These are phyloP conservation scores for Aureobasidium zeae DNA, from an alignment of 2,329 filamentous ascomycete genomes.

Conservation along the genomic window DNA sequence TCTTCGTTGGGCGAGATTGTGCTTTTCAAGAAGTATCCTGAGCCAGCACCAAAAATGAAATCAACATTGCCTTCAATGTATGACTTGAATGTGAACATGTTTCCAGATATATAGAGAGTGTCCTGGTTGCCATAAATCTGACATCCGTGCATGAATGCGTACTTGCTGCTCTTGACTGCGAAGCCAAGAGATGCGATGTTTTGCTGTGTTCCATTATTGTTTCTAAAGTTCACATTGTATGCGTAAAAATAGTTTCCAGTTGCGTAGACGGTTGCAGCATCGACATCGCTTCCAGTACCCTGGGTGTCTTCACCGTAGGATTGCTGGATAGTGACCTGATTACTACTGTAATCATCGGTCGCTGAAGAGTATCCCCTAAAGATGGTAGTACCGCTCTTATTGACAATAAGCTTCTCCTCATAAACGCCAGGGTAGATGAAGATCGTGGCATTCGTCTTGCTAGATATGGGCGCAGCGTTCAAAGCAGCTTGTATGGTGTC, in stretches of 20 bases:
- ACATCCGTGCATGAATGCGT: slow-evolving; percentile 31
- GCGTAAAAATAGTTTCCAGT: slow-evolving; percentile 34
- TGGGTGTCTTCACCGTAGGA: slow-evolving; percentile 32
- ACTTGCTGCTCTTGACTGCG: slow-evolving; percentile 35
- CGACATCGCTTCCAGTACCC: slow-evolving; percentile 29
- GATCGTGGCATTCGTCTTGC: slow-evolving; percentile 31
- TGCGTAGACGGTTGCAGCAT: slow-evolving; percentile 34
- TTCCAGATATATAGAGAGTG: slow-evolving; percentile 30
- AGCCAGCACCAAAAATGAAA: slow-evolving; percentile 37
- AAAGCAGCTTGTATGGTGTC: slow-evolving; percentile 31
- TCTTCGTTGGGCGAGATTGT: slow-evolving; percentile 32
- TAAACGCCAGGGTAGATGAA: slow-evolving; percentile 36
- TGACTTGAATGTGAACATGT: slow-evolving; percentile 33
- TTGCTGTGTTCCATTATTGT: slow-evolving; percentile 31
- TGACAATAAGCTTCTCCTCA: slow-evolving; percentile 32
- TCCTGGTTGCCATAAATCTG: slow-evolving; percentile 34
- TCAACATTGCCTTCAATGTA: slow-evolving; percentile 36
- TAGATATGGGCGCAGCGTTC: slow-evolving; percentile 29
- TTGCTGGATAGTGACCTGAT: slow-evolving; percentile 30
- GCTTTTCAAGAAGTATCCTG: slow-evolving; percentile 36
- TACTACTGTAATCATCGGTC: slow-evolving; percentile 31
- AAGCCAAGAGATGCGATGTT: slow-evolving; percentile 34
- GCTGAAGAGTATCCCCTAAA: slow-evolving; percentile 33
- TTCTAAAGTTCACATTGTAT: slow-evolving; percentile 35
- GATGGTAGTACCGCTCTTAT: slow-evolving; percentile 32